Conservation (phyloP, 202 grass and related monocot genomes). For the Schoenoplectus triqueter region DNA sequence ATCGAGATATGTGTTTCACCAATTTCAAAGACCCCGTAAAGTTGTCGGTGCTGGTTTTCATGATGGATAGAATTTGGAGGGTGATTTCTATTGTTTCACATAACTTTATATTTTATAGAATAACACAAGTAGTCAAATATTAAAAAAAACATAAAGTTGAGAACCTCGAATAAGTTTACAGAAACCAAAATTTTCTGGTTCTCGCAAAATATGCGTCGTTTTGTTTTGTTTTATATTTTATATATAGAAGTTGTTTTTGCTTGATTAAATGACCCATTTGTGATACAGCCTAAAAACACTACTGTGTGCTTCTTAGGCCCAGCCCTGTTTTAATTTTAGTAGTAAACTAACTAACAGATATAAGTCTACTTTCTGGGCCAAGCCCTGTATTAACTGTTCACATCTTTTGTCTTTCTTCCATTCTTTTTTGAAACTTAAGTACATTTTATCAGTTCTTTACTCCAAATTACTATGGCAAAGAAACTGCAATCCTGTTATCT, state of each 20-base stretch:
- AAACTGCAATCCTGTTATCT: neutral
- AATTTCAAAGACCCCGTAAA: too few relatives aligned
- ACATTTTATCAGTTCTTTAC: neutral
- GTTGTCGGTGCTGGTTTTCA: too few relatives aligned
- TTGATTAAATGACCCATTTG: neutral
- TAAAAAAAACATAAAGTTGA: too few relatives aligned
- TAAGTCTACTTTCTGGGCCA: neutral
- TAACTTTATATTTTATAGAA: too few relatives aligned
- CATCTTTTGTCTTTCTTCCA: neutral
- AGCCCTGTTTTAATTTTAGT: neutral
- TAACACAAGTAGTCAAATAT: too few relatives aligned
- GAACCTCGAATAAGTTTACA: too few relatives aligned
- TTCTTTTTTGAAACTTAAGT: neutral
- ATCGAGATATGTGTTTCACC: too few relatives aligned
- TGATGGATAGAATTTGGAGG: too few relatives aligned
- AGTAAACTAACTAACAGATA: neutral
- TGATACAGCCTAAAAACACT: neutral
- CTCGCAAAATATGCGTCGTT: too few relatives aligned
- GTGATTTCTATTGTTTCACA: too few relatives aligned
- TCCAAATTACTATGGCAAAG: neutral
- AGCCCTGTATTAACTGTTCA: neutral
- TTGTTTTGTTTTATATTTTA: too few relatives aligned
- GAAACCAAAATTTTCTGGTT: neutral
- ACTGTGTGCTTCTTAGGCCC: neutral
- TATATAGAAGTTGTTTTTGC: neutral